Base-by-base conservation (phyloP, 2,329 filamentous ascomycete species). In the Talaromyces verruculosus region DNA sequence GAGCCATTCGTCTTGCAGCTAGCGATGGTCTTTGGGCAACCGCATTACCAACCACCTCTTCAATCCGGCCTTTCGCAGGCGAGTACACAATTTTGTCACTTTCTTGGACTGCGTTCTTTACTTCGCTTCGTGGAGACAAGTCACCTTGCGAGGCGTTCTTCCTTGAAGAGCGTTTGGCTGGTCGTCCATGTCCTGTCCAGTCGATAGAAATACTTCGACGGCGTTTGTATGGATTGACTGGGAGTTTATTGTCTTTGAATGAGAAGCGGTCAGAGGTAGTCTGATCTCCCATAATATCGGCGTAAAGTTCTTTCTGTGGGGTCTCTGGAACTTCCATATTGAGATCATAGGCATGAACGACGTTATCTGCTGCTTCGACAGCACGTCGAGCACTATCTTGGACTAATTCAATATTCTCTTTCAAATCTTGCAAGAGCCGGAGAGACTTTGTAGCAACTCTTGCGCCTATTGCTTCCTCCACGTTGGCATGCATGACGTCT, bases 261-360 rank as follows among this genome's bases (percentile, higher is more conserved):
- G 81, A 73, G 11, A 81, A 72, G 33, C 77, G 78, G 57, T 66
- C 73, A 47, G 72, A 65, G 10, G 71, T 68, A 33, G 71, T 65
- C 13, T 71, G 68, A 10, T 71, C 69, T 17, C 73, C 72, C 19
- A 76, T 70, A 22, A 74, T 72, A 5, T 79, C 77, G 49, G 74
- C 74, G 8, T 80, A 78, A 17, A 73, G 65, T 28, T 77, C 80
- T 41, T 80, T 79, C 53, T 81, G 76, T 7, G 85, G 86, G 13
- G 84, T 87, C 68, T 89, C 87, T n/a, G 89, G 89, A 49, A 91
- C 84, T 70, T 89, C 86, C 87, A 91, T 89, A 72, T 91, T 89
- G 76, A 91, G 85, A 72, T 91, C 89, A 71, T 91, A 91, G 13
- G 89, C 89, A 75, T 91, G 88, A 10, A 91, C 89, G 19, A 91